Evolutionary conservation across 164 flowering plant genomes (phyloP), one percentile per base, ranked within the genome.

Genomic region (Berberis thunbergii): DNA sequence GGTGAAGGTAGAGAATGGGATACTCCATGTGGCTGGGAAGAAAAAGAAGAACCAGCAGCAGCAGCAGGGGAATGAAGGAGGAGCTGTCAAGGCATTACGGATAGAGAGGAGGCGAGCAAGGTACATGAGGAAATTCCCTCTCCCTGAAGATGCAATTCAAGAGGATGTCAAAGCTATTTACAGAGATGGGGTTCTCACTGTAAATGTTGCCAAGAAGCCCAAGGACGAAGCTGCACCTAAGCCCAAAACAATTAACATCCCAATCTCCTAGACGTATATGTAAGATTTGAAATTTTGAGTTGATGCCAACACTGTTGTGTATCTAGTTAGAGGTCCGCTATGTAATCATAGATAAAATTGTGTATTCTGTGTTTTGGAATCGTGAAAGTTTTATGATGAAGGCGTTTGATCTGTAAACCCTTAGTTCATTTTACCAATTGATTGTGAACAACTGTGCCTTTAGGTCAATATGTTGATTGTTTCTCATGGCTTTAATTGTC

Each of bases 1-100:
- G 73, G 76, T 73, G 55, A 73, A 65, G 67, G 73, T 73, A 45
- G 76, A 73, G 62, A 69, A 73, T 59, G 76, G 76, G 54, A 40
- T 69, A 1, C 64, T 69, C 8, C 70, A 73, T 41, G 67, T 69
- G 43, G 39, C 61, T 4, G 70, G 73, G 40, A 69, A 73, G 60
- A 65, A 57, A 60, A 65, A 56, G 69, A 62, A 61, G 69, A 26
- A 53, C 9, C 7, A 48, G 50, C 50, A 48, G 50, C 2, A 40
- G 55, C 4, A 4, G 60, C 26, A 43, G 56, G 10, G 50, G 7
- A 48, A 49, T 26, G 6, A 62, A 56, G 60, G 72, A 3, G 60
- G 5, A 54, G 26, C 26, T 26, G 26, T 26, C 26, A 73, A 62
- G 42, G 63, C 54, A 39, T 65, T 69, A 4, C 60, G 73, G 57